Percentiles rank a stretch among this genome's conserved stretches.
These are phyloP conservation scores for Cyclotella distinguenda DNA, from an alignment of 108 stramenopile species.

Conservation along the genomic window DNA sequence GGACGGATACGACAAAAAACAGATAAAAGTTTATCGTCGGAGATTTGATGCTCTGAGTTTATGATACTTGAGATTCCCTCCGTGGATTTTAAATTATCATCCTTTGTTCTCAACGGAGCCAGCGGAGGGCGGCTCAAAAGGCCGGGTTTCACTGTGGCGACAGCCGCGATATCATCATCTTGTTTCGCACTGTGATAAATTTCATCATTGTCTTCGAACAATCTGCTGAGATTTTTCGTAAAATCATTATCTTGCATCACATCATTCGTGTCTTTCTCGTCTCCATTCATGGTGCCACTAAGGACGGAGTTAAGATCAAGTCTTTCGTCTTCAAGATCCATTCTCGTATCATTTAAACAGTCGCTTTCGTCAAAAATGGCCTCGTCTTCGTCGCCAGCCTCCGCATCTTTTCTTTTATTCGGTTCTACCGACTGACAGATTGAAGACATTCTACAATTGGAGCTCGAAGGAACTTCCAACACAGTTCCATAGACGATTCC, in stretches of 20 bases:
- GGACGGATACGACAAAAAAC: constrained; percentile 77
- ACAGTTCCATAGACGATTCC: constrained; percentile 1
- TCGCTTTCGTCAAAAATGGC: background rate
- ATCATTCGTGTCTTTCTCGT: background rate
- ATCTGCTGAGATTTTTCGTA: constrained; percentile 2
- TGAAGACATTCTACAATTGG: constrained; percentile 2
- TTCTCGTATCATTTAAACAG: background rate
- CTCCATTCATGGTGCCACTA: constrained; percentile 3
- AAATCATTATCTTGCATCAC: background rate
- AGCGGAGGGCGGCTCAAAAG: constrained; percentile 1
- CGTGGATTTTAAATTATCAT: background rate
- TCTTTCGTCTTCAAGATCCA: constrained; percentile 2
- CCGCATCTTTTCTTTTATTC: too few relatives aligned
- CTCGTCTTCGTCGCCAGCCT: background rate
- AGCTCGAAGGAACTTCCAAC: background rate
- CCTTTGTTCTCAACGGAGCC: background rate
- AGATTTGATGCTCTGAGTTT: background rate
- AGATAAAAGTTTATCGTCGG: constrained; percentile 38
- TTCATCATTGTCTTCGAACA: constrained; percentile 13
- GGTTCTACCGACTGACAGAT: constrained; percentile 10
- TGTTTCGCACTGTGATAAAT: background rate
- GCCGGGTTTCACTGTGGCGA: background rate
- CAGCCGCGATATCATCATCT: background rate
- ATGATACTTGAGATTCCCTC: background rate
- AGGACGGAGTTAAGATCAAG: constrained; percentile 7